These are phyloP conservation scores for Cardamine resedifolia DNA, from an alignment of 345 rosid species.

Conservation along the genomic window DNA sequence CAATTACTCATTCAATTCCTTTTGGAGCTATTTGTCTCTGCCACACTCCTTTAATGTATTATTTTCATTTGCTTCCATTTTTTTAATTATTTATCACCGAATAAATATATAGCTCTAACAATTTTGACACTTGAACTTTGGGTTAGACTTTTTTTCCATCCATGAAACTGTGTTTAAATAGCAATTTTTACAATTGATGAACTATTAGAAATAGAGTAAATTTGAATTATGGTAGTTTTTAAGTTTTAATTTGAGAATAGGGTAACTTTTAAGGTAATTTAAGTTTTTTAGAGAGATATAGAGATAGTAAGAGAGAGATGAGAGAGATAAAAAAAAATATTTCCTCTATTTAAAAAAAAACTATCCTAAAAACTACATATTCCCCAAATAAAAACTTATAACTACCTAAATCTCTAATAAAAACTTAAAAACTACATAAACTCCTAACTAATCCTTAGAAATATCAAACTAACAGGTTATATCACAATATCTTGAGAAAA, in stretches of 20 bases:
- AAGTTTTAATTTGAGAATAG: no score
- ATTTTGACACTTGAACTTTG: background rate
- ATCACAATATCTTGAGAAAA: background rate
- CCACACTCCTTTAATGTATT: conserved; percentile 26
- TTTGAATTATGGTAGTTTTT: no score
- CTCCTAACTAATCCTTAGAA: no score
- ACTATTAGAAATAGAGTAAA: background rate
- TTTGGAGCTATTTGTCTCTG: conserved; percentile 36
- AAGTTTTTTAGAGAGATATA: no score
- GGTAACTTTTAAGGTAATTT: no score
- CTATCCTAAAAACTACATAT: no score
- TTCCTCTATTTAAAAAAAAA: no score
- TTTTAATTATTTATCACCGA: background rate
- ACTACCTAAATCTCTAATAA: no score
- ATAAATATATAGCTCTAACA: background rate
- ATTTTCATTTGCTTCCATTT: background rate
- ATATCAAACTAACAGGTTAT: background rate
- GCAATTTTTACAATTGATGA: background rate
- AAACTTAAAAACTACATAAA: no score
- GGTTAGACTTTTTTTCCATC: background rate
- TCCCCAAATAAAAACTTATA: no score
- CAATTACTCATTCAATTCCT: conserved; percentile 30
- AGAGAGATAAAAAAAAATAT: no score
- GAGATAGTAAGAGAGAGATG: no score
- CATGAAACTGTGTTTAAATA: background rate